Base-by-base conservation (phyloP, 2,329 filamentous ascomycete species). In the Hypoxylon sp. region DNA sequence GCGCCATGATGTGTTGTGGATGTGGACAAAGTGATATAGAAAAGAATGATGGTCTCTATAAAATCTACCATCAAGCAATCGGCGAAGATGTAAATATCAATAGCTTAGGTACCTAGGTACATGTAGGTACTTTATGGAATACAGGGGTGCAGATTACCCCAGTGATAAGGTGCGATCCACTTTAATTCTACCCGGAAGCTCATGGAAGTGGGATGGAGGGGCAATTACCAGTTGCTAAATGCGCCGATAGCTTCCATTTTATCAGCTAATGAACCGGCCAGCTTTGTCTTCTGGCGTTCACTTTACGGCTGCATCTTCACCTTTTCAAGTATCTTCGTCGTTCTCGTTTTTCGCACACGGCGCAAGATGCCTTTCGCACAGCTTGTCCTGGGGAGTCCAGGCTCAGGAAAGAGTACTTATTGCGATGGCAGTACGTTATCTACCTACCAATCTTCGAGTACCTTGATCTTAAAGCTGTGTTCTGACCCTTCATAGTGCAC, bases 341-440 rank as follows among this genome's bases (percentile, higher is more conserved):
- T 19, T 35, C 17, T 42, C 15, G 31, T 24, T 37, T 31, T 29
- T 5, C 5, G 7, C 17, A n/a, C 50, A 17, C n/a, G 47, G 4
- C 24, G 53, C 71, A 75, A 75, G 29, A 89, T 89, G 87, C 86
- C 87, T 54, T 89, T 89, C 75, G 87, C 85, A 65, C 92, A 97
- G 82, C 89, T 98, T 47, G 90, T 97, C 39, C 90, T 97, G 75
- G 96, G 96, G n/a, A 95, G 94, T 73, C 96, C 96, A 6, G 96
- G 96, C 75, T 90, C 94, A 31, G 96, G 96, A 68, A 99, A 99
- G 83, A 98, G 94, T 72, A 99, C 96, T 6, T 98, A 97, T 80
- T 98, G 95, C 85, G 93, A 98, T 89, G 96, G 96, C 78, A 97
- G 89, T 91, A 80, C 80, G 89, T 77, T 61, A 32, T 32, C 27